Percentiles rank a stretch among this genome's conserved stretches.
Evolutionary conservation across 2,329 filamentous ascomycete species (phyloP).

Genomic region (Chaetomium strumarium): DNA sequence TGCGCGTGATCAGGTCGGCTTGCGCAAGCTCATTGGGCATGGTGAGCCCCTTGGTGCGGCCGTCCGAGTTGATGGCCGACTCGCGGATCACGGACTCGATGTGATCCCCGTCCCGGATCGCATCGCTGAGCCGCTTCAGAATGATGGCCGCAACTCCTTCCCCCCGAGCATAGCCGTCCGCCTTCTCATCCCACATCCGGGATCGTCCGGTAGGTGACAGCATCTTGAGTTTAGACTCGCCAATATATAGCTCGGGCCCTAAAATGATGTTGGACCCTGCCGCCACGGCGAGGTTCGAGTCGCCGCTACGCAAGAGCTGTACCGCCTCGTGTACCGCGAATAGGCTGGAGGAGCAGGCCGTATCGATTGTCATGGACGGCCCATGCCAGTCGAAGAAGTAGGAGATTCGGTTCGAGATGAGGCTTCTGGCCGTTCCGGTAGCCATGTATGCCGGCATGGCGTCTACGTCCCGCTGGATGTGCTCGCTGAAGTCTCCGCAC

Average conservation of each 20-base stretch:
- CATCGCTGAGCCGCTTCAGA: conserved; percentile 41
- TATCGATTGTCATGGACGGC: conserved; percentile 13
- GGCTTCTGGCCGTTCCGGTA: background rate
- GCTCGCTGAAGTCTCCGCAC: background rate
- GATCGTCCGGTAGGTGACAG: conserved; percentile 33
- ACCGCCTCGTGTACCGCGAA: conserved; percentile 7
- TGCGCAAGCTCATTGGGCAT: conserved; percentile 40
- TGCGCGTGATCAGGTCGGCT: conserved; percentile 33
- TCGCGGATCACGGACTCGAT: conserved; percentile 40
- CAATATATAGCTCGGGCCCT: conserved; percentile 23
- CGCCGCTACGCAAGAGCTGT: conserved; percentile 21
- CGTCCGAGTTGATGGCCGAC: conserved; percentile 41
- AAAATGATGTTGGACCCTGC: conserved; percentile 2
- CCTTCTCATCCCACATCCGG: conserved; percentile 39
- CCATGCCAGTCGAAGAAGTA: conserved; percentile 9
- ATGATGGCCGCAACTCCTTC: conserved; percentile 44
- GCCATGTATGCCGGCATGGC: background rate
- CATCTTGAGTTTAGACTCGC: conserved; percentile 33
- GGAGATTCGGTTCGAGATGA: background rate
- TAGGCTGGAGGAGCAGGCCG: conserved; percentile 14
- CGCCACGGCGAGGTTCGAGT: conserved; percentile 29
- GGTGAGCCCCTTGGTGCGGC: conserved; percentile 41
- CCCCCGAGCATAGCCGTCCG: conserved; percentile 48
- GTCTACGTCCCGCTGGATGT: background rate
- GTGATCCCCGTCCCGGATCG: conserved; percentile 38